Base-by-base conservation (phyloP, 2,329 filamentous ascomycete species). In the Paraphoma sp. region DNA sequence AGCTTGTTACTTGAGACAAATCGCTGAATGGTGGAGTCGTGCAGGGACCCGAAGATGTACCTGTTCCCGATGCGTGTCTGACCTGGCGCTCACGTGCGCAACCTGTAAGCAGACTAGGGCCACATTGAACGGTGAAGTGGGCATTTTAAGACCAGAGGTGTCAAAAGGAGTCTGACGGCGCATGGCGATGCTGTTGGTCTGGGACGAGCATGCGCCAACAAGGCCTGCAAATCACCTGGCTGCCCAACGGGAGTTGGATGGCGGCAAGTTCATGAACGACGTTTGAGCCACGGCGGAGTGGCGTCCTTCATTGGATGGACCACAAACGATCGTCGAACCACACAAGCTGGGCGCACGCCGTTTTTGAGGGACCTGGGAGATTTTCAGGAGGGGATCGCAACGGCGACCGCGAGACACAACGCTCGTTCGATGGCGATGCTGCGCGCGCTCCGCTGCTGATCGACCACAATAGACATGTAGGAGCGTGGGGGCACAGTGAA, bases 11-110 rank as follows among this genome's bases (percentile, higher is more conserved):
- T 57, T 67, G 57, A 68, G 63, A 64, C 62, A 70, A 69, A 69
- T 53, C 55, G 61, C 54, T 69, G 64, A 70, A 54, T 70, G 67
- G 65, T 61, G 53, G 62, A 63, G 60, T 55, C 12, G 42, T 41
- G 59, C 62, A 55, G 51, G 60, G 53, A 56, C 63, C 69, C 65
- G 56, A 69, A 72, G 64, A 58, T 53, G 68, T 62, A 59, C 57
- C 59, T 65, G 60, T 65, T 65, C 56, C 70, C 70, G 71, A 73
- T 70, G 70, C 69, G 62, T 64, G 67, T 69, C 59, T 66, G 57
- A 62, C 67, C 61, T 64, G 62, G 64, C 69, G 54, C 63, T 69
- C 70, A 71, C 69, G 67, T 68, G 59, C 65, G 50, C 48, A 28
- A 17, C 4, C 52, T 51, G 45, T 51, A 62, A 51, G 48, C 54